These are phyloP conservation scores for Claviceps cyperi DNA, from an alignment of 2,329 filamentous ascomycete species.

Conservation along the genomic window DNA sequence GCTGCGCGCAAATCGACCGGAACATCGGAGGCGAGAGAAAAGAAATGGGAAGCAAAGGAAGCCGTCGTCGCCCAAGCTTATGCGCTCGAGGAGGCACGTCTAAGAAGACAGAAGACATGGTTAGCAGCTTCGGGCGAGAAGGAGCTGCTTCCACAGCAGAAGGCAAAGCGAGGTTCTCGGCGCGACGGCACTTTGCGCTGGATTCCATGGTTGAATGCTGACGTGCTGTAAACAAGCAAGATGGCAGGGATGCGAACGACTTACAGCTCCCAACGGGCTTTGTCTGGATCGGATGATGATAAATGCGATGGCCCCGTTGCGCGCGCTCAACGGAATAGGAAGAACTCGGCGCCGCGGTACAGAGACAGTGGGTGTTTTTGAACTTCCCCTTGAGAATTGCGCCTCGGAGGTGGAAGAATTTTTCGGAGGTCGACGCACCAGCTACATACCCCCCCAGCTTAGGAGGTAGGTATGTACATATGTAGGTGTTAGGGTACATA, in stretches of 20 bases:
- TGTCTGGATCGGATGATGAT: slow-evolving; percentile 24
- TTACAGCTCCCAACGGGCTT: slow-evolving; percentile 18
- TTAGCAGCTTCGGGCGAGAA: slow-evolving; percentile 8
- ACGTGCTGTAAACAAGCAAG: slow-evolving; percentile 1
- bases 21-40: background rate
- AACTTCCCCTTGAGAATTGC: slow-evolving; percentile 10
- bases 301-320: slow-evolving; percentile 26
- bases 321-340: slow-evolving; percentile 29
- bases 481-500: too few species aligned
- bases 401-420: slow-evolving; percentile 23
- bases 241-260: slow-evolving; percentile 12
- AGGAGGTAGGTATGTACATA: too few species aligned
- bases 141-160: slow-evolving; percentile 2
- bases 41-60: background rate
- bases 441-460: too few species aligned
- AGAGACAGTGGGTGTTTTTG: slow-evolving; percentile 20
- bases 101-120: slow-evolving; percentile 9
- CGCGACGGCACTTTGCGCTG: slow-evolving; percentile 3
- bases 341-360: slow-evolving; percentile 25
- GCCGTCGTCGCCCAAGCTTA: background rate
- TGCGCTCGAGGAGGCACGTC: slow-evolving; percentile 5
- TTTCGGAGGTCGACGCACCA: slow-evolving; percentile 11
- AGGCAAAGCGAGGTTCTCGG: slow-evolving; percentile 1
- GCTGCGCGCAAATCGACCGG: background rate
- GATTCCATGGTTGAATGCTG: slow-evolving; percentile 5